A percentile compares a stretch with the other conserved stretches of the same genome.
These are phyloP conservation scores for Neolentinus lepideus DNA, from an alignment of 1,284 basidiomycete genomes.

Conservation along the genomic window DNA sequence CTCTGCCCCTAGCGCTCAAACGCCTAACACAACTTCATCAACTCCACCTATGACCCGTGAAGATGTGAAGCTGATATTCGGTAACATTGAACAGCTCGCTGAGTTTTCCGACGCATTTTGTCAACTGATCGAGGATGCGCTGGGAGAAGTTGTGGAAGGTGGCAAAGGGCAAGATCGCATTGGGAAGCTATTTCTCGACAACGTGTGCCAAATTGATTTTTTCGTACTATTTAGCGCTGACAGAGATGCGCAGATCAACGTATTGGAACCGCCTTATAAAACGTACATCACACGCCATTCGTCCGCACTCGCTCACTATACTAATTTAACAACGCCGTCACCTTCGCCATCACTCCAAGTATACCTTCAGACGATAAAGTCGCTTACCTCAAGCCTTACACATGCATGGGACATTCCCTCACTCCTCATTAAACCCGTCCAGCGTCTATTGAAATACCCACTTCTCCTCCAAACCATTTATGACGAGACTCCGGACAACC, in stretches of 20 bases:
- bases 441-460: conserved; percentile 89
- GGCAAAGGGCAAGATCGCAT: conserved; percentile 63
- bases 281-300: conserved; percentile 86
- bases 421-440: conserved; percentile 85
- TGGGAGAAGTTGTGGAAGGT: conserved; percentile 45
- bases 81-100: conserved; percentile 73
- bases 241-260: conserved; percentile 49
- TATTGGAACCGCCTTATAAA: conserved; percentile 74
- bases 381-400: conserved; percentile 63
- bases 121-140: conserved; percentile 46
- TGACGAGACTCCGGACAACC: conserved; percentile 69
- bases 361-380: conserved; percentile 66
- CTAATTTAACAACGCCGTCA: conserved; percentile 34
- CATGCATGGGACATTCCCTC: conserved; percentile 94
- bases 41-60: conserved; percentile 56
- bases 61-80: conserved; percentile 72
- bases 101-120: conserved; percentile 64
- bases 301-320: conserved; percentile 65
- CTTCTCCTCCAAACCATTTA: conserved; percentile 78
- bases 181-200: conserved; percentile 71
- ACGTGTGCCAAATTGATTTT: conserved; percentile 38
- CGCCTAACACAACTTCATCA: conserved; percentile 33
- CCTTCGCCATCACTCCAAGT: conserved; percentile 46
- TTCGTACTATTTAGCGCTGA: not conserved
- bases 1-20: conserved; percentile 42